phyloP scores from a whole-genome alignment of 2,329 filamentous ascomycete genomes.

The Ophiostoma perfectum region DNA sequence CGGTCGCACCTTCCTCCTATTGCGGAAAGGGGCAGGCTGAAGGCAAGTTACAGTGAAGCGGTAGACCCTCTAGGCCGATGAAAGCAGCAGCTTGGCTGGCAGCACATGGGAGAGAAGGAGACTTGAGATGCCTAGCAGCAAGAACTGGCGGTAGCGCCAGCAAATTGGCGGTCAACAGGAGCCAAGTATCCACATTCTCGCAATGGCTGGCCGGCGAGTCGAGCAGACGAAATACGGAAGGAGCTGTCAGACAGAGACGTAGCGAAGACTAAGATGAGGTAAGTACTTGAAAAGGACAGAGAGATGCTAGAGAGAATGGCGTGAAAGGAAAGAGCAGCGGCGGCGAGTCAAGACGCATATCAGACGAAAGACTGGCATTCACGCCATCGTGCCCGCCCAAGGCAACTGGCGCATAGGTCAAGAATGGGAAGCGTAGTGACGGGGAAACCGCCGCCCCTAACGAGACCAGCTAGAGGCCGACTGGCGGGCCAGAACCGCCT shows the following conservation, averaged over 20 bases:
- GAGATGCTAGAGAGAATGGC: background rate
- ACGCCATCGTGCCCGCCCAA: background rate
- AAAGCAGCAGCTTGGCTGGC: no score
- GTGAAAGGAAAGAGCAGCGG: background rate
- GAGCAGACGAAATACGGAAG: background rate
- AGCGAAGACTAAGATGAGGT: no score
- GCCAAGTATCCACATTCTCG: background rate
- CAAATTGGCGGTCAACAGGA: constrained; percentile 9
- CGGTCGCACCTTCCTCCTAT: constrained; percentile 14
- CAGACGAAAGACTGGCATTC: constrained; percentile 12
- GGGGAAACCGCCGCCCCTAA: background rate
- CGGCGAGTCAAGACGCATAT: background rate
- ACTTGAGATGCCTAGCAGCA: no score
- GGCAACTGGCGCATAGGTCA: background rate
- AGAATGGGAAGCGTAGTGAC: background rate
- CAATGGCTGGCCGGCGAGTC: background rate
- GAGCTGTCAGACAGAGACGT: background rate
- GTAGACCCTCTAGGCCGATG: background rate
- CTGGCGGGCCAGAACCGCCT: background rate
- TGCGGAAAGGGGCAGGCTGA: constrained; percentile 10
- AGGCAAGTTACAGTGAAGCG: background rate
- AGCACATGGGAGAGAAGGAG: no score
- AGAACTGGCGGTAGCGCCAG: background rate
- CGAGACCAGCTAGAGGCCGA: background rate
- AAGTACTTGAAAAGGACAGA: no score